Percentiles rank a stretch among this genome's conserved stretches.
phyloP scores from a whole-genome alignment of 129 eudicot species.

The Oenanthe sinensis region DNA sequence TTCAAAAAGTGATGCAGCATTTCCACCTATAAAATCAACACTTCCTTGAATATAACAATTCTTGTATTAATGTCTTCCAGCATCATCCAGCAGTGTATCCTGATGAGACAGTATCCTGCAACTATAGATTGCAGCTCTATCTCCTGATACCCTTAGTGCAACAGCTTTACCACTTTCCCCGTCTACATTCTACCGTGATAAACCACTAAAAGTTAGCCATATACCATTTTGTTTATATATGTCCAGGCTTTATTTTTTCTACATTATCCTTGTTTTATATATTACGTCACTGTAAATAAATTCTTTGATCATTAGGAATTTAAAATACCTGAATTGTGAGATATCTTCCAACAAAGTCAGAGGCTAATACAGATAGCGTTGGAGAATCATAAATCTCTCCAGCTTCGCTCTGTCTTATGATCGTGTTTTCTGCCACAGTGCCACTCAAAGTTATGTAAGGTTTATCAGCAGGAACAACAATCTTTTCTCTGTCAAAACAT shows the following conservation, averaged over 20 bases:
- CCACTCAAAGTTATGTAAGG: conserved; percentile 81
- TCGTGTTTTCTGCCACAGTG: conserved; percentile 43
- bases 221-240: background rate
- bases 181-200: conserved; percentile 37
- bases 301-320: background rate
- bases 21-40: conserved; percentile 71
- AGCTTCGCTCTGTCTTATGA: conserved; percentile 55
- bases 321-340: conserved; percentile 56
- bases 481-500: conserved; percentile 47
- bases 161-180: conserved; percentile 58
- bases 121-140: conserved; percentile 62
- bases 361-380: conserved; percentile 38
- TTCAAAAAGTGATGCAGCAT: conserved; percentile 74
- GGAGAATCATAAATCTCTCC: conserved; percentile 55
- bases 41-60: conserved; percentile 85
- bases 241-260: background rate
- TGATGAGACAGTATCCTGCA: conserved; percentile 64
- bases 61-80: conserved; percentile 66
- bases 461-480: conserved; percentile 55
- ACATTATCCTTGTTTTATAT: background rate
- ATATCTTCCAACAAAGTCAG: conserved; percentile 75
- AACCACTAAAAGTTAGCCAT: background rate
- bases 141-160: conserved; percentile 65
- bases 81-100: conserved; percentile 75
- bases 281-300: background rate